Evolutionary conservation across 1,139 yeast genomes (phyloP).

Genomic region (Diutina mesorugosa): DNA sequence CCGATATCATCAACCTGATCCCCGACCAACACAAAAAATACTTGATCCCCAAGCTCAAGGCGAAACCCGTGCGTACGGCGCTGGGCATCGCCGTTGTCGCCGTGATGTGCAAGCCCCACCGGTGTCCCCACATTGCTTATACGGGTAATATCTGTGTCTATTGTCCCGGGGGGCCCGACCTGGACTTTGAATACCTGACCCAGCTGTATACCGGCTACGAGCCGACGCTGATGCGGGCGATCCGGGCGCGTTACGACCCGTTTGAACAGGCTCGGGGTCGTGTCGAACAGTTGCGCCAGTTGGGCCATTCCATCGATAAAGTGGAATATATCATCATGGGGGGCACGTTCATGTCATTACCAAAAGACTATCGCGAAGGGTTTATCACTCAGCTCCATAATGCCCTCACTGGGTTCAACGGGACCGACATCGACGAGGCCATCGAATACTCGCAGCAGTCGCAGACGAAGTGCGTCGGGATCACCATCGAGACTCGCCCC

Average conservation of each 20-base stretch:
- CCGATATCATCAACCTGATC: constrained; percentile 88
- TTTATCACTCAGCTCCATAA: constrained; percentile 87
- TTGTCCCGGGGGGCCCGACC: constrained; percentile 99
- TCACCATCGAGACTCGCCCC: constrained; percentile 96
- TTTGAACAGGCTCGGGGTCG: constrained; percentile 98
- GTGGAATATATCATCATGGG: constrained; percentile 98
- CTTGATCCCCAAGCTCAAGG: constrained; percentile 82
- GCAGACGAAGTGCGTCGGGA: constrained; percentile 94
- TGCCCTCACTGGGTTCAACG: constrained; percentile 89
- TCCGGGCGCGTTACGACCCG: constrained; percentile 94
- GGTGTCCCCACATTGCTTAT: constrained; percentile 98
- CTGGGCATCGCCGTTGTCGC: constrained; percentile 98
- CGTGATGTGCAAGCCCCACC: constrained; percentile 97
- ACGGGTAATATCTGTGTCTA: constrained; percentile 98
- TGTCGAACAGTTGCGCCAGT: constrained; percentile 84
- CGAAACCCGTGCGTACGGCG: constrained; percentile 97
- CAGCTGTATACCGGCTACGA: constrained; percentile 98
- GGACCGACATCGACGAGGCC: constrained; percentile 81
- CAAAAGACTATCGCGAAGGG: constrained; percentile 76
- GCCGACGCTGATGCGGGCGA: constrained; percentile 98
- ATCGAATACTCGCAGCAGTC: constrained; percentile 87
- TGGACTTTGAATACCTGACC: constrained; percentile 94
- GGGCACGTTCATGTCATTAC: constrained; percentile 95
- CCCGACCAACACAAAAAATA: constrained; percentile 95
- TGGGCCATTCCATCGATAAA: constrained; percentile 94